These are phyloP conservation scores for Claviceps arundinis DNA, from an alignment of 2,329 filamentous ascomycete genomes.

Conservation along the genomic window DNA sequence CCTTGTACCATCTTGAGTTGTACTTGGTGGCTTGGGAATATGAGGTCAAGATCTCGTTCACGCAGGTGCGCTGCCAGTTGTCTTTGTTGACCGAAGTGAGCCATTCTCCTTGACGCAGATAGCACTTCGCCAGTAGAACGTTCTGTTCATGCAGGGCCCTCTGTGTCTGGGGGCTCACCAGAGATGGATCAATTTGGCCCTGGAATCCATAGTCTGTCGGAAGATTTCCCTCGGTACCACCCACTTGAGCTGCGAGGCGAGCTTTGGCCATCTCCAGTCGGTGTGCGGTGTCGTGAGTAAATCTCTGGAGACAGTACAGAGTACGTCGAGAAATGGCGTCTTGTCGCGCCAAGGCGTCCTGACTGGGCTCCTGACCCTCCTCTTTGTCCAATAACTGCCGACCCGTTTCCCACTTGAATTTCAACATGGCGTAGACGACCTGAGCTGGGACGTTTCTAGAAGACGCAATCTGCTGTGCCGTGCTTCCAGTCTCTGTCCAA, in stretches of 20 bases:
- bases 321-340: slow-evolving; percentile 39
- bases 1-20: slow-evolving; percentile 94
- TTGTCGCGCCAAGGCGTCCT: slow-evolving; percentile 20
- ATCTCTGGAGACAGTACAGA: slow-evolving; percentile 44
- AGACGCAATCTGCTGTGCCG: slow-evolving; percentile 7
- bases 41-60: slow-evolving; percentile 78
- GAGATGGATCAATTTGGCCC: slow-evolving; percentile 28
- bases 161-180: slow-evolving; percentile 36
- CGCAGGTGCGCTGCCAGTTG: slow-evolving; percentile 77
- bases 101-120: slow-evolving; percentile 94
- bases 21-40: slow-evolving; percentile 88
- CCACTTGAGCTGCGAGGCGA: slow-evolving; percentile 33
- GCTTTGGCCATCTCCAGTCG: slow-evolving; percentile 39
- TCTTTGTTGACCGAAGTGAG: slow-evolving; percentile 73
- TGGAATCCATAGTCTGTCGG: slow-evolving; percentile 37
- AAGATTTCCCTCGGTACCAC: slow-evolving; percentile 29
- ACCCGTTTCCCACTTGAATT: slow-evolving; percentile 87
- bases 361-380: no score
- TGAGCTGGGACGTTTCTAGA: slow-evolving; percentile 50
- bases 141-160: slow-evolving; percentile 46
- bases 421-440: slow-evolving; percentile 91
- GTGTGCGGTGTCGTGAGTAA: slow-evolving; percentile 46
- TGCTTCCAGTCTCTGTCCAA: slow-evolving; percentile 31
- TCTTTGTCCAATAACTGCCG: slow-evolving; percentile 31
- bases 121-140: slow-evolving; percentile 81